Evolutionary conservation across 805 yeast genomes (phyloP).

Genomic region (Barnettozyma sucrosica): DNA sequence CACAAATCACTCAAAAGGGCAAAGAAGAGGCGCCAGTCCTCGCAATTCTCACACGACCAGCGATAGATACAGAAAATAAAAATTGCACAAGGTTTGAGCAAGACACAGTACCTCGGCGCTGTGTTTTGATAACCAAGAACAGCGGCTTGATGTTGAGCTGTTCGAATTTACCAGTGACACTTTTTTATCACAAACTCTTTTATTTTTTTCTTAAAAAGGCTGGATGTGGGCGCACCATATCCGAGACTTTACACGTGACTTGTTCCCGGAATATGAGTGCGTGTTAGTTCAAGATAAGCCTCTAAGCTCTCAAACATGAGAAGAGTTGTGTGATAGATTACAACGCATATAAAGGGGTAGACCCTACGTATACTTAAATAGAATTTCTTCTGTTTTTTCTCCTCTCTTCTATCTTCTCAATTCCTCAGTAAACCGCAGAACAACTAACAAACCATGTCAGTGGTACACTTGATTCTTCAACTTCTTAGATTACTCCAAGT

Average conservation of each 20-base stretch:
- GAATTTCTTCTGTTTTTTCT: too few species aligned
- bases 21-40: background rate
- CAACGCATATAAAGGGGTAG: too few species aligned
- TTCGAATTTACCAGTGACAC: background rate
- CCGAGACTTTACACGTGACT: too few species aligned
- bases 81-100: background rate
- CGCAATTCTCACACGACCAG: background rate
- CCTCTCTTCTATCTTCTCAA: too few species aligned
- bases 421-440: too few species aligned
- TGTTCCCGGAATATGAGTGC: too few species aligned
- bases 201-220: background rate
- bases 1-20: background rate
- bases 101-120: background rate
- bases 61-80: background rate
- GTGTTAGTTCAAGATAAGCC: too few species aligned
- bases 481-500: background rate
- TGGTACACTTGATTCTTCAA: background rate
- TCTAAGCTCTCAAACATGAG: background rate
- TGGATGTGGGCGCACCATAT: too few species aligned
- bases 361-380: too few species aligned
- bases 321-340: background rate
- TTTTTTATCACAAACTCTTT: background rate
- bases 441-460: background rate
- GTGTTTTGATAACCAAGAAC: background rate
- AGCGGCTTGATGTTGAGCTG: background rate